phyloP scores from a whole-genome alignment of 2,329 filamentous ascomycete genomes.

The Whalleya microplaca region DNA sequence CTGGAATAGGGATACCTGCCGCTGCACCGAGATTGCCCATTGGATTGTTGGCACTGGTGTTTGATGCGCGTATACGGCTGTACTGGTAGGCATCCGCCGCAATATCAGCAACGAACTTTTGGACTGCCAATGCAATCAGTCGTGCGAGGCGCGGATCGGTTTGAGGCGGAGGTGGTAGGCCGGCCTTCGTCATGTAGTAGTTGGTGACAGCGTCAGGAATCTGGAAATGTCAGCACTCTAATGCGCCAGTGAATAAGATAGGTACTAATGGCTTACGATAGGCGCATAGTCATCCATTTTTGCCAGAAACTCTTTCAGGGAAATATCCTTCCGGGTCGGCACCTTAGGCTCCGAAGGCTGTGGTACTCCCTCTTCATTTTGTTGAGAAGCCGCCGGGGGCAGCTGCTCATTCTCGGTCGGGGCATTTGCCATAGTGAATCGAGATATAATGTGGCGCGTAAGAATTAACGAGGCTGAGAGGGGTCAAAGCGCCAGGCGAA shows the following conservation, averaged over 20 bases:
- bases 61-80: conserved; percentile 91
- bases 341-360: conserved; percentile 58
- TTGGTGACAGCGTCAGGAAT: conserved; percentile 97
- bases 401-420: conserved; percentile 37
- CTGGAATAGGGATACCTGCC: conserved; percentile 68
- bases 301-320: conserved; percentile 85
- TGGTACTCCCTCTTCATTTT: conserved; percentile 28
- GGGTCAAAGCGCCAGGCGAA: neutral
- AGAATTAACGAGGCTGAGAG: neutral
- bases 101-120: conserved; percentile 98
- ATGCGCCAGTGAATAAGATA: neutral
- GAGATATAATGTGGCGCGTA: neutral
- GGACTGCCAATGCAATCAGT: conserved; percentile 93
- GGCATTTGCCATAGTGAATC: conserved; percentile 29
- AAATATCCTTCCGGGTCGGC: conserved; percentile 87
- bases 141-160: conserved; percentile 89
- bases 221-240: conserved; percentile 47
- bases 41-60: conserved; percentile 83
- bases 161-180: conserved; percentile 88
- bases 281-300: conserved; percentile 99
- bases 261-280: conserved; percentile 69
- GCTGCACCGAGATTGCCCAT: conserved; percentile 84
- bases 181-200: conserved; percentile 96
- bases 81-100: conserved; percentile 98
- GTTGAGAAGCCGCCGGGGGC: conserved; percentile 29